Evolutionary conservation across 1,139 yeast species (phyloP), one percentile per base, ranked within the genome.

Genomic region (Blastobotrys indianensis): DNA sequence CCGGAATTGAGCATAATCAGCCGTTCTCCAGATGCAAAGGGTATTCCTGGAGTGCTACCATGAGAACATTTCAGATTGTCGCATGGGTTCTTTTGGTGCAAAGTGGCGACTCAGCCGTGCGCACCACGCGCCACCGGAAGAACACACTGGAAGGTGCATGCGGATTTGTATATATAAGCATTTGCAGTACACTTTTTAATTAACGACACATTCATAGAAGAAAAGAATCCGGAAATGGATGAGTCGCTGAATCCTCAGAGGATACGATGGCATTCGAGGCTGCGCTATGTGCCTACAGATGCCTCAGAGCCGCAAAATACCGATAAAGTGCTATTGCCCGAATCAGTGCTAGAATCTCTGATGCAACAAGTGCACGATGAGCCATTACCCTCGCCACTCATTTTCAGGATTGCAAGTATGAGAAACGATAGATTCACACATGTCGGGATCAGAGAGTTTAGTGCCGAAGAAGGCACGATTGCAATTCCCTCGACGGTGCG

Each of bases 371-470:
- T 54, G n/a, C 34, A 33, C 1, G 45, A 48, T 15, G 51, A 32
- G 44, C 30, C 43, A 50, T 51, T 64, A 29, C 68, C 68, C 1
- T 60, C 67, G 28, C 73, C 74, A 2, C 57, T 70, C 30, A 60
- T 65, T 1, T 68, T 69, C 52, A 50, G 54, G 15, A 38, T 69
- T 10, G 52, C 56, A n/a, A 59, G 56, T 40, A 54, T 59, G 1
- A 42, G 44, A 1, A 52, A 49, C 12, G 55, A 52, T 16, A 54
- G 52, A 13, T 48, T 44, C 17, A 62, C 70, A 1, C 67, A 64
- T 54, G 70, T 62, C 9, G 74, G 74, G 3, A 71, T 70, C 1
- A 63, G 67, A 9, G 73, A 70, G 54, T 70, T 70, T 48, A 62
- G 70, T 1, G 70, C 71, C 0, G 60, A 54, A 0, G 66, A 62